Base-by-base conservation (phyloP, 345 rosid species). In the Crucihimalaya himalaica region DNA sequence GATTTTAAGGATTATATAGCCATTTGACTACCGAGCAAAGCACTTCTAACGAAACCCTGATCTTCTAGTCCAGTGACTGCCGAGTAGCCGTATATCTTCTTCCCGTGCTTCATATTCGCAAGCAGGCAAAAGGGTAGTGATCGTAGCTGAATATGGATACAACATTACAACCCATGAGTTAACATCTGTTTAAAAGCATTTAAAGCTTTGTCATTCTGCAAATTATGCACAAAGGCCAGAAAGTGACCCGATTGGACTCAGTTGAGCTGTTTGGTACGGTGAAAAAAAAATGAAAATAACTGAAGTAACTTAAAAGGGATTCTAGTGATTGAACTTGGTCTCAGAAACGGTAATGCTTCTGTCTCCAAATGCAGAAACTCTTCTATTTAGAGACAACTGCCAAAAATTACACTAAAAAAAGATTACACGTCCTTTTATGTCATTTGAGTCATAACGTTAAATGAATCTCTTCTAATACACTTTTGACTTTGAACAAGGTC, bases 151-250 rank as follows among this genome's bases (percentile, higher is more conserved):
- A n/a, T n/a, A n/a, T n/a, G n/a, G n/a, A n/a, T n/a, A n/a, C n/a
- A n/a, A n/a, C n/a, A n/a, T n/a, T n/a, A n/a, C n/a, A n/a, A n/a
- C n/a, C n/a, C n/a, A n/a, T n/a, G n/a, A n/a, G n/a, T 29, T 29
- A 29, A 6, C 32, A 29, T 29, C 32, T 29, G 32, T 29, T 29
- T 5, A 29, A 5, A 5, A 29, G 32, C 32, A 29, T 29, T 29
- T 5, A 5, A 8, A 34, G 37, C 37, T 2, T 34, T 32, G 10
- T 34, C 37, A 32, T 32, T 32, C 35, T 32, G 7, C 0, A 32
- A 86, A 76, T 82, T 93, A 68, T 87, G 86, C 58, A 90, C 89
- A 40, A 83, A 34, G 70, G 28, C 94, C 89, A 16, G 91, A 84
- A 20, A 43, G 23, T 14, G 65, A 35, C 35, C 8, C 8, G 0